These are phyloP conservation scores for Colletotrichum sp. DNA, from an alignment of 2,329 filamentous ascomycete species.

Conservation along the genomic window DNA sequence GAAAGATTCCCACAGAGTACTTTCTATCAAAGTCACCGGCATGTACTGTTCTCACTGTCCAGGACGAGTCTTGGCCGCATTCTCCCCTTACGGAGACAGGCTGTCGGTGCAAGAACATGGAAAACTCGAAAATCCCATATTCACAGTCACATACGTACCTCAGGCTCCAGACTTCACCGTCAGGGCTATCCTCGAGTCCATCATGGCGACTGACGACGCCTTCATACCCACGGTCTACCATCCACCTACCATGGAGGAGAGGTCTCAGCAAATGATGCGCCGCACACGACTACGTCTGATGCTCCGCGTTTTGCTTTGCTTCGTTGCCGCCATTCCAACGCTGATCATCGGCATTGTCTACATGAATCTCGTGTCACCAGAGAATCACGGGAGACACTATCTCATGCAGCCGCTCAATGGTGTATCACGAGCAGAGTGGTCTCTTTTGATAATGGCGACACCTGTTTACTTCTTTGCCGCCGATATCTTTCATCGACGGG, in stretches of 20 bases:
- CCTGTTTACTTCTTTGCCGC: conserved; percentile 88
- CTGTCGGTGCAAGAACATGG: conserved; percentile 60
- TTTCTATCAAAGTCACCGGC: conserved; percentile 71
- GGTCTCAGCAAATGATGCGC: conserved; percentile 73
- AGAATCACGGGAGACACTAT: conserved; percentile 63
- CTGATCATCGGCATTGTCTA: conserved; percentile 89
- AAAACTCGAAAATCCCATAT: conserved; percentile 66
- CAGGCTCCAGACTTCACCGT: conserved; percentile 73
- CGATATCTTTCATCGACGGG: conserved; percentile 81
- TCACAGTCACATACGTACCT: conserved; percentile 75
- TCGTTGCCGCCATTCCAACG: conserved; percentile 76
- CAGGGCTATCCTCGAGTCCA: conserved; percentile 72
- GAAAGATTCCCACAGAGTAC: conserved; percentile 49
- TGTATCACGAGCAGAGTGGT: conserved; percentile 77
- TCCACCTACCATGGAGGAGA: conserved; percentile 82
- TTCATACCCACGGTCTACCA: conserved; percentile 77
- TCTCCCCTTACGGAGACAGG: conserved; percentile 58
- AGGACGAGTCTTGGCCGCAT: conserved; percentile 53
- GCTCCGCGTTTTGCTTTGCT: conserved; percentile 70
- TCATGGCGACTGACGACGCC: conserved; percentile 68
- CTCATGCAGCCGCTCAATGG: conserved; percentile 75
- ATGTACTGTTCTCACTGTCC: conserved; percentile 80
- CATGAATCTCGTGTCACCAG: conserved; percentile 77
- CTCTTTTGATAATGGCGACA: conserved; percentile 81
- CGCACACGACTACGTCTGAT: conserved; percentile 75